Percentiles rank a stretch among this genome's conserved stretches.
Conservation (phyloP, 345 rosid species). For the Murraya koenigii region DNA sequence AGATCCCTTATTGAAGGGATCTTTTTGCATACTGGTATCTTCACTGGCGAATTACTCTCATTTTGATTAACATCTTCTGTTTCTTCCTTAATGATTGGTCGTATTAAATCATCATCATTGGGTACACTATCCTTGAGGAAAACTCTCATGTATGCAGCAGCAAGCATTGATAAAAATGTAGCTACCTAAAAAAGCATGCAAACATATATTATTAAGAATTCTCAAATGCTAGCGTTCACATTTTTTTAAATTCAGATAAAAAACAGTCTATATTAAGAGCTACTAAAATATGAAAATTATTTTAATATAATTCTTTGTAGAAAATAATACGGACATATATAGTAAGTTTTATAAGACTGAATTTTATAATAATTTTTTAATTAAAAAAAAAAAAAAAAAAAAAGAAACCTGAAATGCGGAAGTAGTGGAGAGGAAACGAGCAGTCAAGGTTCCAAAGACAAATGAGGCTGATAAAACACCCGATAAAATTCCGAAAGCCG, state of each 20-base stretch:
- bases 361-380: too few species aligned
- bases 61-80: slow-evolving; percentile 15
- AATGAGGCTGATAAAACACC: slow-evolving; percentile 52
- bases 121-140: slow-evolving; percentile 57
- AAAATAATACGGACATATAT: too few species aligned
- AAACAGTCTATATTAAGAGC: too few species aligned
- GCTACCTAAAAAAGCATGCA: slow-evolving; percentile 44
- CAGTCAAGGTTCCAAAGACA: slow-evolving; percentile 58
- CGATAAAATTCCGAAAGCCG: slow-evolving; percentile 67
- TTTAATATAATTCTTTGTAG: too few species aligned
- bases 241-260: too few species aligned
- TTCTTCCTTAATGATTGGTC: slow-evolving; percentile 47
- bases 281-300: too few species aligned
- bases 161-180: slow-evolving; percentile 49
- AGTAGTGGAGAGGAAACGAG: slow-evolving; percentile 68
- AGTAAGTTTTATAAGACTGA: too few species aligned
- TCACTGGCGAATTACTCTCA: slow-evolving; percentile 16
- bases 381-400: too few species aligned
- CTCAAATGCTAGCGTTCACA: too few species aligned
- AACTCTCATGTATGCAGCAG: slow-evolving; percentile 72
- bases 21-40: slow-evolving; percentile 34
- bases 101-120: slow-evolving; percentile 23
- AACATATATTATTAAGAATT: too few species aligned
- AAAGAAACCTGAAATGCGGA: slow-evolving; percentile 56
- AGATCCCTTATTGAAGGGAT: slow-evolving; percentile 54